Percentiles rank a stretch among this genome's conserved stretches.
phyloP scores from a whole-genome alignment of 164 flowering plant species.

The Piper betle region DNA sequence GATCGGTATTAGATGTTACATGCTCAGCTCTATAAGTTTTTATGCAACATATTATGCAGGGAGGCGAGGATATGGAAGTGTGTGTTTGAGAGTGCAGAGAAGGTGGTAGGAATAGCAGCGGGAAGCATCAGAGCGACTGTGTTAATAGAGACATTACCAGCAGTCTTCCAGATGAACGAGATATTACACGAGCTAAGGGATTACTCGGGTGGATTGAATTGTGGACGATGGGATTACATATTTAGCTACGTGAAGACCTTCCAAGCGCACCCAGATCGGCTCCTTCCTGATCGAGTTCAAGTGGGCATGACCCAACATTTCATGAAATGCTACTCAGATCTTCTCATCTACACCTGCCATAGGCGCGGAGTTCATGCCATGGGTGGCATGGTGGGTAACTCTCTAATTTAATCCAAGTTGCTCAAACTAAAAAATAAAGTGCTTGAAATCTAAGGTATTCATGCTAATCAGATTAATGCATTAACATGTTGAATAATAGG shows the following conservation, averaged over 20 bases:
- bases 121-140: slow-evolving; percentile 92
- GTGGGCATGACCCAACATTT: slow-evolving; percentile 87
- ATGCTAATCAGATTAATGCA: too few species aligned
- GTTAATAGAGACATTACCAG: slow-evolving; percentile 87
- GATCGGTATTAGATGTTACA: background rate
- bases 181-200: slow-evolving; percentile 79
- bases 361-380: slow-evolving; percentile 86
- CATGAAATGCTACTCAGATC: slow-evolving; percentile 49
- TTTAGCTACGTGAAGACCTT: slow-evolving; percentile 94
- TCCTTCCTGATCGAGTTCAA: slow-evolving; percentile 69
- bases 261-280: slow-evolving; percentile 73
- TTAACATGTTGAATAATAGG: slow-evolving; percentile 21
- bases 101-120: slow-evolving; percentile 56
- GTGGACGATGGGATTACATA: slow-evolving; percentile 98
- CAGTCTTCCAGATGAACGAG: slow-evolving; percentile 89
- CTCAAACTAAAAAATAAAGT: too few species aligned
- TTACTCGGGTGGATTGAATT: slow-evolving; percentile 78
- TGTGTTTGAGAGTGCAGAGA: slow-evolving; percentile 84
- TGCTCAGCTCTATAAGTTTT: background rate
- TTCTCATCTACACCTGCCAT: slow-evolving; percentile 81
- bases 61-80: slow-evolving; percentile 81
- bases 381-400: slow-evolving; percentile 80
- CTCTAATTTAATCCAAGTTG: background rate
- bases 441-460: too few species aligned
- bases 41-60: slow-evolving; percentile 25